Evolutionary conservation across 2,329 filamentous ascomycete genomes (phyloP).

Genomic region (Sclerotinia sclerotiorum): DNA sequence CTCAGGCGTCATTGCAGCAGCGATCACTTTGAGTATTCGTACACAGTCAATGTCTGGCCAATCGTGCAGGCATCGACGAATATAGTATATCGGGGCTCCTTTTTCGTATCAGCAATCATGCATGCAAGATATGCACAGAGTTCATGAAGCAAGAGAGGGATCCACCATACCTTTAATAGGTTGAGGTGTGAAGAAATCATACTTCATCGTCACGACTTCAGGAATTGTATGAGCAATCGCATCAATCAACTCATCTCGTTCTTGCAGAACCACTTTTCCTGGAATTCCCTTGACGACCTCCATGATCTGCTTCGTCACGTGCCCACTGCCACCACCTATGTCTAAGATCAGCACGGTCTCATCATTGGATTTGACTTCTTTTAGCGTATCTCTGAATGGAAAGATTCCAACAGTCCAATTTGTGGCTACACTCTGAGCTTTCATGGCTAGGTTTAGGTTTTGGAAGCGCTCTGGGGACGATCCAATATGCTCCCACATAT

Average conservation of each 20-base stretch:
- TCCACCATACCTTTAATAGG: constrained; percentile 32
- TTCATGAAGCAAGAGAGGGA: not conserved
- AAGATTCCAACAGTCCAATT: constrained; percentile 27
- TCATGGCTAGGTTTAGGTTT: constrained; percentile 38
- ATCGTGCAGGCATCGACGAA: constrained; percentile 45
- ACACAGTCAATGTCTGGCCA: constrained; percentile 41
- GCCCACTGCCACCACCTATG: constrained; percentile 45
- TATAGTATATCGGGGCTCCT: constrained; percentile 41
- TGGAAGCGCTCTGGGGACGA: constrained; percentile 34
- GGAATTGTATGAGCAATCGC: constrained; percentile 28
- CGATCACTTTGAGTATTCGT: constrained; percentile 22
- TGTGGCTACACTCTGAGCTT: constrained; percentile 27
- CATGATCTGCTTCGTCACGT: constrained; percentile 43
- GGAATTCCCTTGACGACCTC: constrained; percentile 40
- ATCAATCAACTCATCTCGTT: constrained; percentile 41
- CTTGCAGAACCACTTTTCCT: constrained; percentile 45
- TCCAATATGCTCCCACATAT: constrained; percentile 37
- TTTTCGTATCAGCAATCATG: not conserved
- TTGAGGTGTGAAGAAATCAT: constrained; percentile 39
- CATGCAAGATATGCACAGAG: not conserved
- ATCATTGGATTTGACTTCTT: constrained; percentile 29
- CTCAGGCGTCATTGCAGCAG: constrained; percentile 7
- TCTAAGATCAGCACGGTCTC: constrained; percentile 43
- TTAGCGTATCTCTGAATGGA: constrained; percentile 33
- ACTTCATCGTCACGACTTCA: constrained; percentile 38